These are phyloP conservation scores for Tetrahymena elliotti DNA, from an alignment of 73 alveolate genomes.

Conservation along the genomic window DNA sequence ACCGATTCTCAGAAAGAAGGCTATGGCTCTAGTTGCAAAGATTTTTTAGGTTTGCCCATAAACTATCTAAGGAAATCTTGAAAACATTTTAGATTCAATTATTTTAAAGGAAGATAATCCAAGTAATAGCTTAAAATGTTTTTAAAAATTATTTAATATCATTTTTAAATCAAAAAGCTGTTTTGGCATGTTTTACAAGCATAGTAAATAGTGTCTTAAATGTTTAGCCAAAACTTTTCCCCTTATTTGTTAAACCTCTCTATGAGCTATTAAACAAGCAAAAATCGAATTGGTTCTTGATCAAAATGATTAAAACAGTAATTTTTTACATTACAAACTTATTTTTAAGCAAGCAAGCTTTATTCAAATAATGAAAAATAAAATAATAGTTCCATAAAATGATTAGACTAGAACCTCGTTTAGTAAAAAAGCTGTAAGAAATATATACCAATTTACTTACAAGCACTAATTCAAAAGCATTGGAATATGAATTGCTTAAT, in stretches of 20 bases:
- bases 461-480: neutral
- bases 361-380: neutral
- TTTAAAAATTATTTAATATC: no score
- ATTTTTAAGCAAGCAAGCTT: neutral
- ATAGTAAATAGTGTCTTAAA: neutral
- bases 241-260: neutral
- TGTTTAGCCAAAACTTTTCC: neutral
- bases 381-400: neutral
- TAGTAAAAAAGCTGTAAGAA: neutral
- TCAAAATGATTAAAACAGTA: neutral
- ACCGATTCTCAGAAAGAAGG: neutral
- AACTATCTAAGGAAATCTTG: neutral
- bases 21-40: neutral
- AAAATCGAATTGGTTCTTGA: neutral
- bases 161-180: neutral
- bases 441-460: neutral
- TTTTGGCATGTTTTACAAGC: neutral
- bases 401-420: neutral
- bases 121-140: neutral
- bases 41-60: neutral
- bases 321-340: neutral
- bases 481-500: neutral
- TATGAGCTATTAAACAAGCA: neutral
- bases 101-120: neutral
- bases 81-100: neutral